Evolutionary conservation across 2,329 filamentous ascomycete species (phyloP), one percentile per base, ranked within the genome.

Genomic region (Thielaviopsis euricoi): DNA sequence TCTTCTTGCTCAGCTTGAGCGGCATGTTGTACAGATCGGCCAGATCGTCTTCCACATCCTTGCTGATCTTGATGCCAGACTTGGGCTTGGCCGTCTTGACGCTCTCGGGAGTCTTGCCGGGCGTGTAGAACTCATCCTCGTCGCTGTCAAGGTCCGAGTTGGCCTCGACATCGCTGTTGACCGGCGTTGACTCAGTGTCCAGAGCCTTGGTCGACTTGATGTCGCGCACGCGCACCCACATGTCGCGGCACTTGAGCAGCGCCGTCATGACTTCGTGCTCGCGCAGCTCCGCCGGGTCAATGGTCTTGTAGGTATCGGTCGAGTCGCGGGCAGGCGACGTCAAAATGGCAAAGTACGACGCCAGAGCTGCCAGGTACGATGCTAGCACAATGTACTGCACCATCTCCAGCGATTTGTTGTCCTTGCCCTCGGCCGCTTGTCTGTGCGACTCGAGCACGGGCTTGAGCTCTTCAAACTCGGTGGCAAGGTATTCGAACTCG

Each of bases 321-420:
- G 74, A 72, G 60, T 83, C 81, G 54, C 83, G 76, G 1, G 83
- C 78, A 0, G 88, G 84, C 0, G 89, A 95, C 12, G 89, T 88
- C n/a, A 98, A 73, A 40, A 97, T 79, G 43, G 90, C 87, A 69
- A 98, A 95, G 70, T 98, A 98, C 81, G 95, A 90, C 53, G 87
- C 85, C 63, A 98, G 76, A 1, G 88, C 79, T 50, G 87, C 89
- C 23, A 97, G 75, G 67, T 98, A 97, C 60, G 89, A 87, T 5
- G 87, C 85, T 46, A 95, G 75, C 12, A 90, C 82, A 69, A 88
- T 83, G 67, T 86, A 84, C 68, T 91, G 93, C 60, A 88, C 76
- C 9, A 83, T 74, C 22, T 79, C 73, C n/a, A 85, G 68, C 1
- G 80, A 80, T 58, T 72, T 75, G 60, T 68, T 71, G 12, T 71